phyloP scores from a whole-genome alignment of 2,329 filamentous ascomycete genomes.

The Cercospora citrullina region DNA sequence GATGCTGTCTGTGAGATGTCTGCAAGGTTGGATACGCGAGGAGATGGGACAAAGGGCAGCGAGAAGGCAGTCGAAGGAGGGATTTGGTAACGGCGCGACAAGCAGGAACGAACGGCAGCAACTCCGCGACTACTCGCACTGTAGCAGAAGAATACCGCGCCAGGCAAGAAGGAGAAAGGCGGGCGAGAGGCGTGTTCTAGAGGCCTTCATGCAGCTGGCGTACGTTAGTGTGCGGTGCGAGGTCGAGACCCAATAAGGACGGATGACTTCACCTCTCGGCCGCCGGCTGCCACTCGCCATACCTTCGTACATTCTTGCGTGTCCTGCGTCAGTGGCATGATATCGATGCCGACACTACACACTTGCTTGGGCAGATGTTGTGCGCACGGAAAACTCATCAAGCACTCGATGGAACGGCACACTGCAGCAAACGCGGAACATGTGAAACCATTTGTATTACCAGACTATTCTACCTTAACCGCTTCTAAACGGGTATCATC shows the following conservation, averaged over 20 bases:
- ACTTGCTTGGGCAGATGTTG: not conserved
- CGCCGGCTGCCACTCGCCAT: not conserved
- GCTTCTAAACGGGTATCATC: constrained; percentile 18
- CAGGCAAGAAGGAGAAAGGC: constrained; percentile 1
- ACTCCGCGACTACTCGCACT: not conserved
- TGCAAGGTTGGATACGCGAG: not conserved
- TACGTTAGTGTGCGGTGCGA: not conserved
- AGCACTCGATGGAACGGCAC: not conserved
- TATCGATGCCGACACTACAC: not conserved
- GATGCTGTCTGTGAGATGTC: constrained; percentile 2
- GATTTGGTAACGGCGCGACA: not conserved
- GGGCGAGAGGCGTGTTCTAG: constrained; percentile 1
- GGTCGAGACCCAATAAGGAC: not conserved
- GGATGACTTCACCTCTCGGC: constrained; percentile 8
- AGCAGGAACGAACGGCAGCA: not conserved
- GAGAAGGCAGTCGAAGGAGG: not conserved
- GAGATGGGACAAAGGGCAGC: not conserved
- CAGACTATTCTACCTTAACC: constrained; percentile 11
- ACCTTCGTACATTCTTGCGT: not conserved
- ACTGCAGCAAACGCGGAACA: constrained; percentile 2
- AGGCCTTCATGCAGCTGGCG: not conserved
- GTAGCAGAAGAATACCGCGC: not conserved
- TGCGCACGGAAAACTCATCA: not conserved
- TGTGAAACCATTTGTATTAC: constrained; percentile 12
- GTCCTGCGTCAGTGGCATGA: not conserved